Conservation (phyloP, 2,329 filamentous ascomycete genomes). For the Aureobasidium lini region DNA sequence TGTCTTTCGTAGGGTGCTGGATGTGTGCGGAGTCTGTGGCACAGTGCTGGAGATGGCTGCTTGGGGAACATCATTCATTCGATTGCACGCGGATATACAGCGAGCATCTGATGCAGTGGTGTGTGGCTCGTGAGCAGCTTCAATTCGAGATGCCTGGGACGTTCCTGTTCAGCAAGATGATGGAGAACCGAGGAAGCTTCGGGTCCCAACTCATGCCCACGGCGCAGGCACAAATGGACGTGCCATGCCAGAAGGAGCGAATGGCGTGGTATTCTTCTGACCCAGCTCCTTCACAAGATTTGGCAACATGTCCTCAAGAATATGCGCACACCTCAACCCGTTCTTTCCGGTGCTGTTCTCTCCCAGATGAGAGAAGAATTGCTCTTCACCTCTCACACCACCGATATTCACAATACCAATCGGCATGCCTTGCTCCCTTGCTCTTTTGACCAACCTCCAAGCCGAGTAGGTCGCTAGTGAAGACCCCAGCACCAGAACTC, state of each 20-base stretch:
- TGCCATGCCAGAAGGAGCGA: not conserved
- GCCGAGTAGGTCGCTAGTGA: slow-evolving; percentile 93
- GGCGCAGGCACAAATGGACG: slow-evolving; percentile 6
- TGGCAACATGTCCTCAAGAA: slow-evolving; percentile 33
- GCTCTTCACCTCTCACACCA: slow-evolving; percentile 73
- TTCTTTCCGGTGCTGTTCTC: slow-evolving; percentile 30
- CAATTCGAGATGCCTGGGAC: too few relatives aligned
- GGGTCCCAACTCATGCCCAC: not conserved
- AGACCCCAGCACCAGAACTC: slow-evolving; percentile 74
- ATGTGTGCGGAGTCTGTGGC: too few relatives aligned
- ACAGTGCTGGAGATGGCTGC: too few relatives aligned
- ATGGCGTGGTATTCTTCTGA: not conserved
- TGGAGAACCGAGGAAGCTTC: too few relatives aligned
- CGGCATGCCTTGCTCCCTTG: slow-evolving; percentile 73
- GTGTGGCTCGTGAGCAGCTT: too few relatives aligned
- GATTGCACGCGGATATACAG: too few relatives aligned
- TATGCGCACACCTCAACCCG: slow-evolving; percentile 34
- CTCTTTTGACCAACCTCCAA: slow-evolving; percentile 79
- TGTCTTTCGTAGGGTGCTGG: too few relatives aligned
- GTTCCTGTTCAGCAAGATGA: too few relatives aligned
- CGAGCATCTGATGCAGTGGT: too few relatives aligned
- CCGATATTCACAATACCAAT: slow-evolving; percentile 84
- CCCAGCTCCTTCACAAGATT: slow-evolving; percentile 25
- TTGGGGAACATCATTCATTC: too few relatives aligned
- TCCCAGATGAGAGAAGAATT: slow-evolving; percentile 55